Base-by-base conservation (phyloP, 495 filamentous ascomycete species). In the Penicillium cinerascens region DNA sequence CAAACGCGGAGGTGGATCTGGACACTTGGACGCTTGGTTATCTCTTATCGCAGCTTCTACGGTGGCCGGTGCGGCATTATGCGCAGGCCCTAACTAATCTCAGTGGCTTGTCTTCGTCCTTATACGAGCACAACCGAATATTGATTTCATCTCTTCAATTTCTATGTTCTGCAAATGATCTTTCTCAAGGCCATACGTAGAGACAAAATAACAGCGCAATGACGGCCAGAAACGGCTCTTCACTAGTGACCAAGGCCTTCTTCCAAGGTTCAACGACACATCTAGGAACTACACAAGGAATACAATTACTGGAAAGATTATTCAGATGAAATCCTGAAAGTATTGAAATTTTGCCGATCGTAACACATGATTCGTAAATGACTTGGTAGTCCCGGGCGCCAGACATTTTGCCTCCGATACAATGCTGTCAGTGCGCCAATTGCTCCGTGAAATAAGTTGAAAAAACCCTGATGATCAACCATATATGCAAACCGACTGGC, bases 1-100 rank as follows among this genome's bases (percentile, higher is more conserved):
- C 38, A 55, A 45, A 27, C 44, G 51, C 29, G 51, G 35, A 52
- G 55, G 51, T 44, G 42, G 54, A 56, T 67, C 57, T 62, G 65
- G 70, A 67, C 68, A 71, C 70, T 55, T 70, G 58, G 59, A 56
- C 42, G 53, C 38, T 55, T 65, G 29, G 33, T 26, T 48, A 47
- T 66, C 49, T 45, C 58, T 66, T 64, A 64, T 61, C 58, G 59
- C 51, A 66, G 68, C 60, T 65, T 48, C 54, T 71, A 66, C 64
- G 72, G 69, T 18, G 18, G 59, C 53, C 71, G 59, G 42, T 53
- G 64, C 65, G 65, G 67, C 69, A 68, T 69, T 47, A 60, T 17
- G 44, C 55, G 71, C 66, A 64, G 52, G 13, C 20, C 47, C n/a
- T n/a, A 36, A 36, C 33, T 23, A 2, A 6, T 23, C 6, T 23